Conservation (phyloP, 1,139 yeast species). For the Suhomyces maxii region DNA sequence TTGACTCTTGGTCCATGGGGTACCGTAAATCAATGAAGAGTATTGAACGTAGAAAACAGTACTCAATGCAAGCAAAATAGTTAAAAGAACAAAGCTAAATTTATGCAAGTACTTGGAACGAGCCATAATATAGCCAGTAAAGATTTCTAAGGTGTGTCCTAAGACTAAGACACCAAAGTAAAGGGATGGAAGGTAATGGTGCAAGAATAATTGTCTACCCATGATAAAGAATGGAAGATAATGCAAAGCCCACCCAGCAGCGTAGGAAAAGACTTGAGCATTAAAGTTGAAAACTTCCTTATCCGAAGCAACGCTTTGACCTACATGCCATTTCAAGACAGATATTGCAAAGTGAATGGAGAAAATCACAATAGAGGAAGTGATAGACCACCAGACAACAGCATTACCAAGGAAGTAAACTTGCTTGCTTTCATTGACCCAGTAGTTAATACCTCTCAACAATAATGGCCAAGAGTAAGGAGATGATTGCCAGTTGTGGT, state of each 20-base stretch:
- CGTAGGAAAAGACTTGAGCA: slow-evolving; percentile 63
- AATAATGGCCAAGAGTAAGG: slow-evolving; percentile 91
- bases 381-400: slow-evolving; percentile 84
- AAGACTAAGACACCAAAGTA: slow-evolving; percentile 85
- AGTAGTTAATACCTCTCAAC: slow-evolving; percentile 90
- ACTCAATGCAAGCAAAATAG: slow-evolving; percentile 49
- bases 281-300: slow-evolving; percentile 70
- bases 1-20: slow-evolving; percentile 72
- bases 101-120: slow-evolving; percentile 34
- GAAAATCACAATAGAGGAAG: slow-evolving; percentile 58
- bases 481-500: slow-evolving; percentile 84
- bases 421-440: slow-evolving; percentile 77
- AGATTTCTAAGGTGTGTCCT: slow-evolving; percentile 76
- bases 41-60: slow-evolving; percentile 60
- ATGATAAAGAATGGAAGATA: slow-evolving; percentile 85
- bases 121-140: slow-evolving; percentile 49
- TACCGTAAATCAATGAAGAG: slow-evolving; percentile 76
- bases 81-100: slow-evolving; percentile 41
- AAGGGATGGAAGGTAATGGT: slow-evolving; percentile 88
- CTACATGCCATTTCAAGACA: slow-evolving; percentile 76
- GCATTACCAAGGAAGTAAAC: slow-evolving; percentile 91
- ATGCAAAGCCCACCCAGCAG: slow-evolving; percentile 83
- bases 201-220: slow-evolving; percentile 93
- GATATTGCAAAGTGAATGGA: slow-evolving; percentile 52
- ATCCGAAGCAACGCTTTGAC: slow-evolving; percentile 48